Evolutionary conservation across 192 early-diverging fungal genomes (phyloP), one percentile per base, ranked within the genome.

Genomic region (Backusella morwellensis): DNA sequence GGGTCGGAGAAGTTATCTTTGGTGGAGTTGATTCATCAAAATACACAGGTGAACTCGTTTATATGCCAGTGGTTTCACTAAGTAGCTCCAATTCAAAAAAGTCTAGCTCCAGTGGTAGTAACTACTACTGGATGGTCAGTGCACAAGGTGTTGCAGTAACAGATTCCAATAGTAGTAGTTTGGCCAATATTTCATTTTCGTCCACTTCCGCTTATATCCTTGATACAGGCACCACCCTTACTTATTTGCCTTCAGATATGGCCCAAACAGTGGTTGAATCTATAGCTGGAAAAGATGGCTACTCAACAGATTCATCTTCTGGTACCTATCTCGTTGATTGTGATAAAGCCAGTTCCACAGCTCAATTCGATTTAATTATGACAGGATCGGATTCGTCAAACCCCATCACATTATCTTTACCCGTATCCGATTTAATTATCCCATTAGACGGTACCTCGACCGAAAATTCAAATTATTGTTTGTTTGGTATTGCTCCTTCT

Each of bases 21-120:
- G 85, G 83, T 69, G 86, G 86, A 32, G 66, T 82, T 59, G 86
- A 88, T 73, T n/a, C 44, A 9, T 38, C 44, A 34, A 85, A 85
- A 63, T 84, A 78, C 66, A 69, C 83, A 34, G 88, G 86, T 11
- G 21, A 63, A 19, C 73, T 88, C 40, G 83, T 66, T 44, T 88
- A 86, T 74, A 38, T 84, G 15, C 73, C 81, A 15, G 75, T 82
- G 1, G 23, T 70, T 23, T 14, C 68, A 70, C 23, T 41, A 21
- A 70, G 15, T 26, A 70, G n/a, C 4, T 70, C 68, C 35, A 42
- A 44, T 15, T 26, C 29, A 17, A 23, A 54, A 29, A 36, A 41
- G 19, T 23, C 35, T 70, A 36, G 35, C 35, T 70, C 68, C 11
- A 41, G 1, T 70, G 68, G 68, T 12, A 40, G 40, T 9, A 36